Evolutionary conservation across 2,329 filamentous ascomycete species (phyloP).

Genomic region (Aspergillus sp.): DNA sequence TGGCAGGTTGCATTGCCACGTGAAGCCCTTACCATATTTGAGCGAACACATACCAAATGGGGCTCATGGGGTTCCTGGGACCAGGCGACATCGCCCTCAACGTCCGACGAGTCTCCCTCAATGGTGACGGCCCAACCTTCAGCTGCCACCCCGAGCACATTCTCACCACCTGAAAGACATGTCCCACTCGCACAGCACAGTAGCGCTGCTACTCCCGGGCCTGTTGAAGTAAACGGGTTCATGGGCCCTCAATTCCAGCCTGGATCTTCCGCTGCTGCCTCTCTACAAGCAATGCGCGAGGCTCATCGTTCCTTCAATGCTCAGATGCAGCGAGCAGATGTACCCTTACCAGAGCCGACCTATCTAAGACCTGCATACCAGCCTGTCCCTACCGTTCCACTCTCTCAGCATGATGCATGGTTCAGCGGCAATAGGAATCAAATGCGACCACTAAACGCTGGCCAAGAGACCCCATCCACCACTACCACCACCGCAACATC

Average conservation of each 20-base stretch:
- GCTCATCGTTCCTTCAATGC: constrained; percentile 12
- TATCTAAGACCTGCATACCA: constrained; percentile 23
- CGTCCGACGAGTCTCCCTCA: constrained; percentile 20
- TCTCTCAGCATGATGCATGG: constrained; percentile 29
- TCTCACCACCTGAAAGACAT: constrained; percentile 8
- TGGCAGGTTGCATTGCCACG: constrained; percentile 85
- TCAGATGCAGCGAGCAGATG: constrained; percentile 14
- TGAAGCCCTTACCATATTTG: constrained; percentile 72
- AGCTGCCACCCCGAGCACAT: constrained; percentile 12
- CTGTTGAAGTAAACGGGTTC: constrained; percentile 8
- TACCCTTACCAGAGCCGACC: constrained; percentile 26
- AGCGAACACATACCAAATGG: constrained; percentile 73
- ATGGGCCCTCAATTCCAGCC: constrained; percentile 12
- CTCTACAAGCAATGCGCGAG: constrained; percentile 15
- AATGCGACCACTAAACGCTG: constrained; percentile 14
- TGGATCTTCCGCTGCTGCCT: constrained; percentile 8
- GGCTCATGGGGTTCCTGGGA: constrained; percentile 59
- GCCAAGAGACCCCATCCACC: constrained; percentile 22
- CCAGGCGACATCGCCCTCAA: constrained; percentile 26
- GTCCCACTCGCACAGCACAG: constrained; percentile 3
- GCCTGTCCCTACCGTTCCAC: constrained; percentile 13
- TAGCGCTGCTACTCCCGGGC: constrained; percentile 5
- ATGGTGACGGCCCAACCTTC: constrained; percentile 11
- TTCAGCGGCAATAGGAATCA: constrained; percentile 22
- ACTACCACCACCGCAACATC: constrained; percentile 37